A percentile compares a stretch with the other conserved stretches of the same genome.
Evolutionary conservation across 352 stramenopile species (phyloP).

Genomic region (Pythium brassicae): DNA sequence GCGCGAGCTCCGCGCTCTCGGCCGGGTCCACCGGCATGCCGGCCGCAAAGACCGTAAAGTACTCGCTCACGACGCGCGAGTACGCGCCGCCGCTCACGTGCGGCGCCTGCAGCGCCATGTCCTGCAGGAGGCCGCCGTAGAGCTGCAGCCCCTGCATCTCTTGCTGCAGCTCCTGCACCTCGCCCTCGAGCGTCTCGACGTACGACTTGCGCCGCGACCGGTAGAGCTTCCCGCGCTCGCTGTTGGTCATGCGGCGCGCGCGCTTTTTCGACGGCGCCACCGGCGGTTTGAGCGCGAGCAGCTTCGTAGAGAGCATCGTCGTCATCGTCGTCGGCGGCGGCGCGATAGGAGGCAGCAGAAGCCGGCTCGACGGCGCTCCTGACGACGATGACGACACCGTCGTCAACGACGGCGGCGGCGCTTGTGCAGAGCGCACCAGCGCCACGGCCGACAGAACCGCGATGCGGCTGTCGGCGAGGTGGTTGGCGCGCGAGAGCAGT

Average conservation of each 20-base stretch:
- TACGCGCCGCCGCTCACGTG: slow-evolving; percentile 6
- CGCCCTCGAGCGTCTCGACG: slow-evolving; percentile 21
- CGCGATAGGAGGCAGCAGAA: not conserved
- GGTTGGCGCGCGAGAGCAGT: not conserved
- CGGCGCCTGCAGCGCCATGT: slow-evolving; percentile 8
- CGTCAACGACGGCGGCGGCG: not conserved
- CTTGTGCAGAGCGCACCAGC: not conserved
- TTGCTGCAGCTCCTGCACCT: slow-evolving; percentile 17
- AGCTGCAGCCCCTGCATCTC: slow-evolving; percentile 20
- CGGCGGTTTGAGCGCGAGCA: not conserved
- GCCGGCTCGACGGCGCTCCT: slow-evolving; percentile 1
- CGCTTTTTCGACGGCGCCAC: slow-evolving; percentile 6
- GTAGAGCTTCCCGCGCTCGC: slow-evolving; percentile 30
- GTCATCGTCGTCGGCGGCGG: not conserved
- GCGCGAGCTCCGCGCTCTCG: not conserved
- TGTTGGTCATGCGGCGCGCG: slow-evolving; percentile 25
- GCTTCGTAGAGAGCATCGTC: not conserved
- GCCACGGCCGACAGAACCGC: slow-evolving; percentile 5
- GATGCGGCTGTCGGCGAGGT: slow-evolving; percentile 4
- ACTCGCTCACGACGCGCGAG: slow-evolving; percentile 10
- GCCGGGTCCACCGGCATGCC: slow-evolving; percentile 1
- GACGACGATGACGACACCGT: too few relatives aligned
- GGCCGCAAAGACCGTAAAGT: slow-evolving; percentile 10
- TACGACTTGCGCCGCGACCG: slow-evolving; percentile 29
- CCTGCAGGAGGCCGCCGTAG: slow-evolving; percentile 17